Base-by-base conservation (phyloP, 495 filamentous ascomycete genomes). In the Stereocaulon alpinum region DNA sequence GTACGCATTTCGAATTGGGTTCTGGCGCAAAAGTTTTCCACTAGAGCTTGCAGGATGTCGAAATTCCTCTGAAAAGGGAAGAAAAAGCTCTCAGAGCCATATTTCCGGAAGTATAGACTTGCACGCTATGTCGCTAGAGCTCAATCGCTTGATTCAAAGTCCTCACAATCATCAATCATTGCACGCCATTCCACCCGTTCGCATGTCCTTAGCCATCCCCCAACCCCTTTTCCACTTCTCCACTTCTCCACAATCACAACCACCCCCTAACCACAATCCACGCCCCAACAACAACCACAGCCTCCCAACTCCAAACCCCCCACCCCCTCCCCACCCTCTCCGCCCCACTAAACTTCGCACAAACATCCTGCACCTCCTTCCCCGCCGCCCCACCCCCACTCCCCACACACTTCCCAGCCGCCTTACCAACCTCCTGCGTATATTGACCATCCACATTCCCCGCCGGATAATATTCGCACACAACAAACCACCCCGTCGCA, bases 391-490 rank as follows among this genome's bases (percentile, higher is more conserved):
- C 54, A 22, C 37, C 40, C 9, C 50, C 54, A 1, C 24, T 30
- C 24, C 3, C 58, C 30, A 27, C 5, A 22, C 12, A 55, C 22
- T n/a, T 43, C 12, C n/a, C 17, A 32, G 56, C 54, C 37, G 44
- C 43, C 53, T 34, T 61, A 45, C 55, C 56, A 5, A 87, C 84
- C 67, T 84, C 74, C 10, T 71, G 63, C 30, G 44, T 64, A 64
- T 84, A 82, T 52, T 76, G 61, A 0, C 86, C 88, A 2, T 78
- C 67, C 0, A 92, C 76, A 69, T 95, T 94, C 20, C 89, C 89
- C 2, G 74, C 66, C 4, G 86, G 88, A 63, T 69, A 80, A 71
- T 93, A 95, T 74, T 91, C 86, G 71, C 89, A 95, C 17, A 87
- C 87, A 27, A 93, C 73, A 67, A 80, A 88, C 85, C 84, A 91